Percentiles rank a stretch among this genome's conserved stretches.
phyloP scores from a whole-genome alignment of 345 rosid genomes.

The Dovyalis caffra region DNA sequence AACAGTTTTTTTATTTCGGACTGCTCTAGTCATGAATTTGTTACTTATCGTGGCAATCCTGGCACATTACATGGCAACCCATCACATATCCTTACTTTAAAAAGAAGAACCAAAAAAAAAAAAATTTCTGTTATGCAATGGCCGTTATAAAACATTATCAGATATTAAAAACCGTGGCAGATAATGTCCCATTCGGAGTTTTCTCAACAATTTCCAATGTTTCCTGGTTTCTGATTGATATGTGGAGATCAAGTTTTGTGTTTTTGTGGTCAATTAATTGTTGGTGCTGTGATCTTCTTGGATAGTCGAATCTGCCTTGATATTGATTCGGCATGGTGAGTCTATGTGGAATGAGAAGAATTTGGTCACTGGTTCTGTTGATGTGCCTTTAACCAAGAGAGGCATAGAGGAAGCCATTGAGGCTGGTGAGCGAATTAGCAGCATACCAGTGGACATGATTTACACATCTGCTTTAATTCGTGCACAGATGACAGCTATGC shows the following conservation, averaged over 20 bases:
- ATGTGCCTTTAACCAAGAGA: constrained; percentile 86
- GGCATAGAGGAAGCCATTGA: constrained; percentile 96
- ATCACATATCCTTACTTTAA: too few relatives aligned
- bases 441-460: constrained; percentile 90
- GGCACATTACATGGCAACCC: too few relatives aligned
- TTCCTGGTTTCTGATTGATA: neutral
- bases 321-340: constrained; percentile 88
- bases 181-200: neutral
- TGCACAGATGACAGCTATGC: constrained; percentile 99
- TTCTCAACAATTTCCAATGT: neutral
- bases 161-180: neutral
- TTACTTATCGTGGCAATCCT: too few relatives aligned
- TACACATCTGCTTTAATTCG: constrained; percentile 87
- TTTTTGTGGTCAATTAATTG: neutral
- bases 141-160: too few relatives aligned
- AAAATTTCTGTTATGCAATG: too few relatives aligned
- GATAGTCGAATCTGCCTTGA: constrained; percentile 78
- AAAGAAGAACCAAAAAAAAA: too few relatives aligned
- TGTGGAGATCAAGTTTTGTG: too few relatives aligned
- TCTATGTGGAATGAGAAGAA: constrained; percentile 98
- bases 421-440: constrained; percentile 93
- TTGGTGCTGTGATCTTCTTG: too few relatives aligned
- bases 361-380: constrained; percentile 93
- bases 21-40: neutral
- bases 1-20: neutral